These are phyloP conservation scores for Ogataea nonfermentans DNA, from an alignment of 805 yeast species.

Conservation along the genomic window DNA sequence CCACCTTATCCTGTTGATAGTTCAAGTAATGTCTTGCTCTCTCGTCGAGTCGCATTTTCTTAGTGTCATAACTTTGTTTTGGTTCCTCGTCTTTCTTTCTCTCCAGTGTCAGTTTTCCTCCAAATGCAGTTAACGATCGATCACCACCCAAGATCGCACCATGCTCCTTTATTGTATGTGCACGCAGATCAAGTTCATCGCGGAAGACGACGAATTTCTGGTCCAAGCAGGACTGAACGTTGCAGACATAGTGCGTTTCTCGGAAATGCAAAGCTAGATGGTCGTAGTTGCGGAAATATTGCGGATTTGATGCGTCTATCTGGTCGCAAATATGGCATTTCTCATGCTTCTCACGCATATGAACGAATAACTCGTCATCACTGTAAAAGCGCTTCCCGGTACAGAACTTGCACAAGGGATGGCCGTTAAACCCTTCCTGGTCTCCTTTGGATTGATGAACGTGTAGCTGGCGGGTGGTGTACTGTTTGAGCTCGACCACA, in stretches of 20 bases:
- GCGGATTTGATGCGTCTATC: conserved; percentile 56
- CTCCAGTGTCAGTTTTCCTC: conserved; percentile 19
- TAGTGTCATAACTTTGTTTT: conserved; percentile 44
- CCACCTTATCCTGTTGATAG: conserved; percentile 47
- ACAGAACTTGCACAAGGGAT: conserved; percentile 86
- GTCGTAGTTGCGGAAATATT: conserved; percentile 76
- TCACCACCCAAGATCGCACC: conserved; percentile 52
- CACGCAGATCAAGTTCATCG: conserved; percentile 80
- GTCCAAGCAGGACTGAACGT: conserved; percentile 75
- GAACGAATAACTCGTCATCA: conserved; percentile 79
- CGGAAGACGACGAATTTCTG: conserved; percentile 89
- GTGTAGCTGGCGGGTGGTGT: conserved; percentile 58
- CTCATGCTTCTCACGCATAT: conserved; percentile 81
- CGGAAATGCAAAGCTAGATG: conserved; percentile 73
- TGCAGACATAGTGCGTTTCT: conserved; percentile 72
- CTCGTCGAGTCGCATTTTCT: conserved; percentile 68
- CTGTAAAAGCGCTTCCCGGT: conserved; percentile 74
- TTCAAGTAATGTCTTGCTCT: conserved; percentile 78
- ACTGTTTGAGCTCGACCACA: conserved; percentile 64
- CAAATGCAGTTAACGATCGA: conserved; percentile 35
- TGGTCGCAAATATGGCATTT: conserved; percentile 88
- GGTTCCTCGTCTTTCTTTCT: conserved; percentile 22
- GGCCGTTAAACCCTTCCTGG: conserved; percentile 76
- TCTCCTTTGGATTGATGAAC: conserved; percentile 77
- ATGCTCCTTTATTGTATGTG: conserved; percentile 86